A percentile compares a stretch with the other conserved stretches of the same genome.
These are phyloP conservation scores for Nasturtium officinale DNA, from an alignment of 345 rosid species.

Conservation along the genomic window DNA sequence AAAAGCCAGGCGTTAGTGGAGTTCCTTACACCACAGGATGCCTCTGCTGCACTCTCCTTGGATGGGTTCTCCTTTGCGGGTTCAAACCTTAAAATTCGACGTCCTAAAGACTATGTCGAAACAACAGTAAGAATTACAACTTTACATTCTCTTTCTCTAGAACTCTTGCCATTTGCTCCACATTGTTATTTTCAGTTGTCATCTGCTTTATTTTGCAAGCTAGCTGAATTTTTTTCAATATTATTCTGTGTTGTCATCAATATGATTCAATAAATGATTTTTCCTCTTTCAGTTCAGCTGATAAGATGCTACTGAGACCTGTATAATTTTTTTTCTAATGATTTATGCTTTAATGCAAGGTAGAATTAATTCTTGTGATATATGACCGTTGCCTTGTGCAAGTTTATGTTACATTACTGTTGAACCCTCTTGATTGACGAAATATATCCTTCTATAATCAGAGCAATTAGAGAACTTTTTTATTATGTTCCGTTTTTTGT, in stretches of 20 bases:
- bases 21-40: slow-evolving; percentile 95
- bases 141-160: slow-evolving; percentile 26
- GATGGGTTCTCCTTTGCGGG: slow-evolving; percentile 72
- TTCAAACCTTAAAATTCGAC: slow-evolving; percentile 70
- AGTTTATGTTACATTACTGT: slow-evolving; percentile 23
- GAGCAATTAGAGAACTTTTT: slow-evolving; percentile 1
- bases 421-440: slow-evolving; percentile 11
- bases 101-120: slow-evolving; percentile 84
- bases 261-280: slow-evolving; percentile 18
- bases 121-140: slow-evolving; percentile 67
- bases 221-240: slow-evolving; percentile 9
- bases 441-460: slow-evolving; percentile 9
- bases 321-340: slow-evolving; percentile 5
- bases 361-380: slow-evolving; percentile 5
- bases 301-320: slow-evolving; percentile 16
- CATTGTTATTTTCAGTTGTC: neutral
- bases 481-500: neutral
- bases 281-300: slow-evolving; percentile 12
- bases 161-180: slow-evolving; percentile 30
- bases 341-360: slow-evolving; percentile 12
- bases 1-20: slow-evolving; percentile 86
- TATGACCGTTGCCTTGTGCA: neutral
- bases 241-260: slow-evolving; percentile 19
- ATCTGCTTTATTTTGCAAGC: slow-evolving; percentile 20
- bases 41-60: slow-evolving; percentile 83